Percentiles rank a stretch among this genome's conserved stretches.
phyloP scores from a whole-genome alignment of 2,329 filamentous ascomycete species.

The Alternaria tenuissima region DNA sequence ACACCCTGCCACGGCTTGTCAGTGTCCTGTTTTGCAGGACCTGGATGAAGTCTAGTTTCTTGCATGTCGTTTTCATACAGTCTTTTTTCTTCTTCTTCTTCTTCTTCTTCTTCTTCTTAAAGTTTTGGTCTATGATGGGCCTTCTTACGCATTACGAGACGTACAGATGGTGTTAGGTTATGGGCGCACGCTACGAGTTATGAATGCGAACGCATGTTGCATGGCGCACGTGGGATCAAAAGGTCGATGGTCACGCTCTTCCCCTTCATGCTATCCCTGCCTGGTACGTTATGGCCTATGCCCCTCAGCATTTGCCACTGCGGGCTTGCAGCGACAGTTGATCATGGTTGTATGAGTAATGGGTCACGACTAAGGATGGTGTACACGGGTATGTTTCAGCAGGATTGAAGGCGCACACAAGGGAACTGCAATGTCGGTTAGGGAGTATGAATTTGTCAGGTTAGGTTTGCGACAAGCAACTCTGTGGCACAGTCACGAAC shows the following conservation, averaged over 20 bases:
- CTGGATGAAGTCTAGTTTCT: slow-evolving; percentile 34
- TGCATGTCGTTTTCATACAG: slow-evolving; percentile 15
- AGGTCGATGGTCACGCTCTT: slow-evolving; percentile 36
- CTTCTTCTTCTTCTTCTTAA: not conserved
- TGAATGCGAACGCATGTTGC: slow-evolving; percentile 26
- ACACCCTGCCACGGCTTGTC: slow-evolving; percentile 27
- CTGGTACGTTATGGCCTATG: slow-evolving; percentile 4
- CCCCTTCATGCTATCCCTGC: slow-evolving; percentile 34
- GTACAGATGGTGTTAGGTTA: slow-evolving; percentile 33
- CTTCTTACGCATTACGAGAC: slow-evolving; percentile 23
- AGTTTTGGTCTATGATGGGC: slow-evolving; percentile 17
- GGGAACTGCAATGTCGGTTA: slow-evolving; percentile 4
- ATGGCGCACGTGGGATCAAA: slow-evolving; percentile 45
- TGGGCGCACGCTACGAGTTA: slow-evolving; percentile 21
- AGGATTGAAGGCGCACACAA: not conserved
- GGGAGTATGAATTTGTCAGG: slow-evolving; percentile 1
- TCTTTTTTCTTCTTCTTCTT: not conserved
- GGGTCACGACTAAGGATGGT: slow-evolving; percentile 33
- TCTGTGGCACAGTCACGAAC: slow-evolving; percentile 12
- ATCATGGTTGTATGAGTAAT: slow-evolving; percentile 42
- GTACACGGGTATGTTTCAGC: slow-evolving; percentile 9
- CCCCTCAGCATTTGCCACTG: slow-evolving; percentile 9
- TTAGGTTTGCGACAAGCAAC: slow-evolving; percentile 13
- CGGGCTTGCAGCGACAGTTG: slow-evolving; percentile 15
- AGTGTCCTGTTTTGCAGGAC: slow-evolving; percentile 35